These are phyloP conservation scores for Blastobotrys arbuscula DNA, from an alignment of 1,139 yeast genomes.

Conservation along the genomic window DNA sequence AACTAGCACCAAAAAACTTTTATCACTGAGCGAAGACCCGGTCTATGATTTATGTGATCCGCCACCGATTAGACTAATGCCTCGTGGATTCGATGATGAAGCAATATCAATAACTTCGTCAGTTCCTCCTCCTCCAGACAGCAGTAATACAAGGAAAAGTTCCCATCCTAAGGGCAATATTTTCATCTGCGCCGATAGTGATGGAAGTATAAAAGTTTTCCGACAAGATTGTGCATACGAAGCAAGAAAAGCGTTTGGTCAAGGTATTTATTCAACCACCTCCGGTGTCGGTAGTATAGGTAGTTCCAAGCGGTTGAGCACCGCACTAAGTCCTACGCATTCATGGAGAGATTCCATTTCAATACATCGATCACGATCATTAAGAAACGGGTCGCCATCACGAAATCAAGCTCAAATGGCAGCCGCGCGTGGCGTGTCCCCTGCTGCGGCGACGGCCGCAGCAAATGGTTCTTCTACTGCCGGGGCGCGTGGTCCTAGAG, in stretches of 20 bases:
- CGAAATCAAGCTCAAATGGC: not conserved
- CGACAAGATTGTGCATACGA: conserved; percentile 65
- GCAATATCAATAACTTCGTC: not conserved
- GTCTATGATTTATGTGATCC: conserved; percentile 56
- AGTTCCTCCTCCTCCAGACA: not conserved
- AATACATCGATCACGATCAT: conserved; percentile 17
- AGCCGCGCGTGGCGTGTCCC: conserved; percentile 6
- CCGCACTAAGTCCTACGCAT: conserved; percentile 21
- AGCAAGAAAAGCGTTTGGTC: conserved; percentile 24
- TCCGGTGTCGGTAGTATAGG: conserved; percentile 11
- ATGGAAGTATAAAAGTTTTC: conserved; percentile 69
- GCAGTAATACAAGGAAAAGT: not conserved
- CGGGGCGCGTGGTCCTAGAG: not conserved
- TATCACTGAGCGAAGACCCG: conserved; percentile 72
- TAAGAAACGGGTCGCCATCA: conserved; percentile 11
- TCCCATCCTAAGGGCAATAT: conserved; percentile 38
- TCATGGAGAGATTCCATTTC: conserved; percentile 23
- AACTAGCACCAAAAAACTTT: conserved; percentile 52
- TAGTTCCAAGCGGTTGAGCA: conserved; percentile 21
- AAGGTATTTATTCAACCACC: conserved; percentile 10
- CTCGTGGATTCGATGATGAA: conserved; percentile 5
- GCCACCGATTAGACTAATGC: conserved; percentile 25
- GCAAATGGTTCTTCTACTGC: not conserved
- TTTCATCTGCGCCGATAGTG: conserved; percentile 70
- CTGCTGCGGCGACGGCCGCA: not conserved